These are phyloP conservation scores for Mycoemilia scoparia DNA, from an alignment of 192 early-diverging fungal species.

Conservation along the genomic window DNA sequence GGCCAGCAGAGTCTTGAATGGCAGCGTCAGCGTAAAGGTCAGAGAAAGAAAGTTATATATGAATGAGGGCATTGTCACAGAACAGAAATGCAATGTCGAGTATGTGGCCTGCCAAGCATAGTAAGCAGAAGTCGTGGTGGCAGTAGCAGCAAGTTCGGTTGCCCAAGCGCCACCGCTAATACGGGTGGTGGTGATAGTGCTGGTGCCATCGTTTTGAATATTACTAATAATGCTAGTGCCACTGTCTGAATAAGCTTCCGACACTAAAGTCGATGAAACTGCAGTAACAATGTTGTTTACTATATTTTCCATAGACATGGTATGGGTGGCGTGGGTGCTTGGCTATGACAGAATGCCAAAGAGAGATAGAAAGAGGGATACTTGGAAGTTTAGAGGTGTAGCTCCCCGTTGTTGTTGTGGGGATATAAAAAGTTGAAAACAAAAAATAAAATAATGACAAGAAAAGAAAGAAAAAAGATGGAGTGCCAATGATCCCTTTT, in stretches of 20 bases:
- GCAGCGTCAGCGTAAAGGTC: conserved; percentile 9
- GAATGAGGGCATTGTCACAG: conserved; percentile 3
- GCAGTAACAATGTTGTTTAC: conserved; percentile 2
- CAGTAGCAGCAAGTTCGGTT: no score
- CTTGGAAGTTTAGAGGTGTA: neutral
- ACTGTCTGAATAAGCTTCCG: no score
- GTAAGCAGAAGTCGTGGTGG: no score
- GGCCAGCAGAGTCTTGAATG: conserved; percentile 1
- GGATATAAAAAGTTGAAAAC: neutral
- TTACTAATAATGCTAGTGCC: no score
- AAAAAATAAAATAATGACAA: neutral
- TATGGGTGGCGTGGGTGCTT: neutral
- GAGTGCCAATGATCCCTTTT: no score
- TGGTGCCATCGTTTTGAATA: no score
- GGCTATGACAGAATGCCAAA: neutral
- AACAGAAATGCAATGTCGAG: conserved; percentile 3
- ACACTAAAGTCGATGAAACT: neutral
- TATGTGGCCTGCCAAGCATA: conserved; percentile 2
- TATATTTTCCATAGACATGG: neutral
- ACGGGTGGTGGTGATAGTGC: no score
- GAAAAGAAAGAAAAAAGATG: neutral
- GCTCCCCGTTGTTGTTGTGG: no score
- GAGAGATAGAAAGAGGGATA: conserved; percentile 1
- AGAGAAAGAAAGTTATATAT: conserved; percentile 2
- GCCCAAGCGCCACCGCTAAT: no score